Base-by-base conservation (phyloP, 148 eudicot species). In the Camellia sinensis region DNA sequence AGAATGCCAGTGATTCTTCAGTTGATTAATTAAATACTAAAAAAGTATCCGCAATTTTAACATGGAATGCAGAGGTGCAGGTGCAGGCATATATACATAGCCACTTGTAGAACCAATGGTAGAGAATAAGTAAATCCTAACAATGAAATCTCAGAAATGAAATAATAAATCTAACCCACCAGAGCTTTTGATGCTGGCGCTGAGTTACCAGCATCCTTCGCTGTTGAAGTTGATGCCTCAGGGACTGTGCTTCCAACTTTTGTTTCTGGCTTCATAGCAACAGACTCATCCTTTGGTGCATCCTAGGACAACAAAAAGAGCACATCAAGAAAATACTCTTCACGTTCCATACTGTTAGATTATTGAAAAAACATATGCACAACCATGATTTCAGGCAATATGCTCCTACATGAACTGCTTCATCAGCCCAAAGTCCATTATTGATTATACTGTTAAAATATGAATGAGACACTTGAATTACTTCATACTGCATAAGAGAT, bases 171-270 rank as follows among this genome's bases (percentile, higher is more conserved):
- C 37, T 13, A 45, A 81, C 92, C 86, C 59, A 94, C 95, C 21
- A 92, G 85, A 82, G 79, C 82, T 81, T 92, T 94, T 60, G 93
- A 18, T 71, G 85, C 82, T 78, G 84, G 72, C 11, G 86, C 72
- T 67, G 83, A 46, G 88, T 74, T 85, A 67, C 74, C 79, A 14
- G 78, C 85, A 76, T 82, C 89, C 84, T 89, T 90, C 78, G 68
- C 76, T 6, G 74, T 53, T 53, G 89, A 65, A 79, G 86, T 80
- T 72, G 87, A 78, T 56, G 74, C 82, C 67, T 57, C 89, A 18
- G 83, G 87, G n/a, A 63, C 74, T 15, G 71, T 65, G 64, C 75
- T 79, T 84, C 86, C 92, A 21, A 84, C 10, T 84, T 84, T 90
- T 77, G 83, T 60, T 81, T 83, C 91, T 65, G 91, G 82, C 69